phyloP scores from a whole-genome alignment of 371 early-diverging fungal genomes.

The Smittium culicis region DNA sequence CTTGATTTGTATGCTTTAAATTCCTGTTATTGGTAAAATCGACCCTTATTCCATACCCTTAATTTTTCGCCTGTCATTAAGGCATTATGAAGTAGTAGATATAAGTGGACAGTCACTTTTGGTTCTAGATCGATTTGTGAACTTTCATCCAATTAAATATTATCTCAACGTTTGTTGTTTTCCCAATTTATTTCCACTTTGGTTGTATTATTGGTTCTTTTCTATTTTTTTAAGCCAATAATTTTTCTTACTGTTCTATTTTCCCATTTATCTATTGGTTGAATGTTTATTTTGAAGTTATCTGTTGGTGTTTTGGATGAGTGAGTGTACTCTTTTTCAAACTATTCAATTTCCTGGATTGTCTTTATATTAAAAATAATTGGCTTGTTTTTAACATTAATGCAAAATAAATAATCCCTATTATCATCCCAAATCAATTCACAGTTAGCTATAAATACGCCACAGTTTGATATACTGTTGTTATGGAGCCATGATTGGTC shows the following conservation, averaged over 20 bases:
- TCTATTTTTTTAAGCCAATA: not conserved
- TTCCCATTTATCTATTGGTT: not conserved
- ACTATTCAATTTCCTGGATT: not conserved
- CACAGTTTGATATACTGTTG: not conserved
- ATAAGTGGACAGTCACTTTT: not conserved
- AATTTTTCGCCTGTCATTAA: slow-evolving; percentile 8
- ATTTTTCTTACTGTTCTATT: not conserved
- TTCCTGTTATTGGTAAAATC: not conserved
- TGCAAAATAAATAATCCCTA: not conserved
- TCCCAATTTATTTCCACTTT: not conserved
- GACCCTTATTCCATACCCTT: not conserved
- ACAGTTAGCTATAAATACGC: not conserved
- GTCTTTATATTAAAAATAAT: not conserved
- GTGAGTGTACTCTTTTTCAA: not conserved
- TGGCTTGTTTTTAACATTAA: not conserved
- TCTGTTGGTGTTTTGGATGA: not conserved
- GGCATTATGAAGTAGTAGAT: slow-evolving; percentile 1
- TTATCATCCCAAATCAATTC: not conserved
- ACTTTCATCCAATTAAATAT: slow-evolving; percentile 5
- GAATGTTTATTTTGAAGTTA: not conserved
- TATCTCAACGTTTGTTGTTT: not conserved
- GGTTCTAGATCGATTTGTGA: not conserved
- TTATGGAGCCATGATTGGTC: not conserved
- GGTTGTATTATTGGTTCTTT: not conserved
- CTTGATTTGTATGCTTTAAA: not conserved